Evolutionary conservation across 148 eudicot species (phyloP), one percentile per base, ranked within the genome.

Genomic region (Polygonum maritimum): DNA sequence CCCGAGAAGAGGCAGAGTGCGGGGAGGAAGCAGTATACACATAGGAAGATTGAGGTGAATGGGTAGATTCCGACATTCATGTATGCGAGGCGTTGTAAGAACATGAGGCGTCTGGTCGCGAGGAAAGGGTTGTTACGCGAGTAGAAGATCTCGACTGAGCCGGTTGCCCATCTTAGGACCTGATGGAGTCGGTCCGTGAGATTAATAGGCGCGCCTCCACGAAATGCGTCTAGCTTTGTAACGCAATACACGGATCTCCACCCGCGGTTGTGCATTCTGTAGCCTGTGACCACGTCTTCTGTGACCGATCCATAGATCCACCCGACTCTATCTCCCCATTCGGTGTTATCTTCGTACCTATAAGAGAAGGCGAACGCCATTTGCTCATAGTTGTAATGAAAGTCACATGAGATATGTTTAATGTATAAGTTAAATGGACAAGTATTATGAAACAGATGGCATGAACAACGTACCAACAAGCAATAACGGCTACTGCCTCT

Each of bases 221-320:
- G 88, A 73, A 91, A 93, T 7, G 98, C 97, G 69, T 93, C 98
- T 18, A 91, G 84, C 77, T 91, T 91, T 54, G 98, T 93, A 75
- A 93, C 82, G 81, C 98, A 93, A 76, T 93, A 93, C 44, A 93
- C 85, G 6, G 98, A 93, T 22, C 97, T 78, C 98, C 98, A 93
- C 26, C 98, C 98, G 40, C 98, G 91, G 57, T 93, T 93, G 81
- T 93, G 97, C 97, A 93, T 93, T 39, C 98, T 79, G 77, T 93
- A 93, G 16, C 98, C 97, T 0, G 98, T 93, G 69, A 93, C 97
- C 76, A 93, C 96, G 75, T 90, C 98, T 76, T 92, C 97, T 38
- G 95, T 92, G 51, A 92, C 97, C 4, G 95, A 93, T 12, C 98
- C 98, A 18, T 93, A 93, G 57, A 93, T 93, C 98, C 98, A 93